Percentiles rank a stretch among this genome's conserved stretches.
Evolutionary conservation across 495 filamentous ascomycete species (phyloP).

Genomic region (Podospora didyma): DNA sequence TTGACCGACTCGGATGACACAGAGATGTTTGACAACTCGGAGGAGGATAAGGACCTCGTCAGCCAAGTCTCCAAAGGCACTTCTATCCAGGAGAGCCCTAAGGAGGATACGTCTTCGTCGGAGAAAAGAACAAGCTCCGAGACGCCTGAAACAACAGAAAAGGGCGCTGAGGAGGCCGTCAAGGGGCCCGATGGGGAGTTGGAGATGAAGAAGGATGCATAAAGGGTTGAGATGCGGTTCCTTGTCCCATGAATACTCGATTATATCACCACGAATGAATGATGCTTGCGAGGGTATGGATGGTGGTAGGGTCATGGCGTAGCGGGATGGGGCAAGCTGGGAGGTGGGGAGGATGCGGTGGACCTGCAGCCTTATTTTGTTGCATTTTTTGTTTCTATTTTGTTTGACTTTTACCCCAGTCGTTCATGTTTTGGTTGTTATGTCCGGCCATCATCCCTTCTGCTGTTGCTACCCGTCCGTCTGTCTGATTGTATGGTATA

Average conservation of each 20-base stretch:
- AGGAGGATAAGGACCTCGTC: slow-evolving; percentile 73
- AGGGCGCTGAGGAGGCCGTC: background rate
- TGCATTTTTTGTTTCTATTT: background rate
- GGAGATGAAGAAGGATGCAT: slow-evolving; percentile 1
- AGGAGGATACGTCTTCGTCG: background rate
- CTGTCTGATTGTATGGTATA: background rate
- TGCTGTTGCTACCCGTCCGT: background rate
- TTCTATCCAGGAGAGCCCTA: slow-evolving; percentile 1
- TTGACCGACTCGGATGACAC: slow-evolving; percentile 80
- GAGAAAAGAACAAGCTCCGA: background rate
- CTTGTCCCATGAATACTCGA: background rate
- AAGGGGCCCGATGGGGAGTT: background rate
- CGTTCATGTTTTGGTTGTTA: background rate
- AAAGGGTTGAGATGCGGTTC: background rate
- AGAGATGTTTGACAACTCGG: slow-evolving; percentile 86
- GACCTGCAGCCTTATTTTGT: background rate
- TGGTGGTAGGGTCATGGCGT: background rate
- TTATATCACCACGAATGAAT: slow-evolving; percentile 1
- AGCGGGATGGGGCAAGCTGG: background rate
- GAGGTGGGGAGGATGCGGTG: background rate
- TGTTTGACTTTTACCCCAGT: background rate
- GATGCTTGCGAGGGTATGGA: background rate
- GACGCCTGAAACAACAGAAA: background rate
- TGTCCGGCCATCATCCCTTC: background rate
- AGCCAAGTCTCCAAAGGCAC: slow-evolving; percentile 48